A percentile compares a stretch with the other conserved stretches of the same genome.
phyloP scores from a whole-genome alignment of 2,329 filamentous ascomycete genomes.

The Dichotomopilus funicola region DNA sequence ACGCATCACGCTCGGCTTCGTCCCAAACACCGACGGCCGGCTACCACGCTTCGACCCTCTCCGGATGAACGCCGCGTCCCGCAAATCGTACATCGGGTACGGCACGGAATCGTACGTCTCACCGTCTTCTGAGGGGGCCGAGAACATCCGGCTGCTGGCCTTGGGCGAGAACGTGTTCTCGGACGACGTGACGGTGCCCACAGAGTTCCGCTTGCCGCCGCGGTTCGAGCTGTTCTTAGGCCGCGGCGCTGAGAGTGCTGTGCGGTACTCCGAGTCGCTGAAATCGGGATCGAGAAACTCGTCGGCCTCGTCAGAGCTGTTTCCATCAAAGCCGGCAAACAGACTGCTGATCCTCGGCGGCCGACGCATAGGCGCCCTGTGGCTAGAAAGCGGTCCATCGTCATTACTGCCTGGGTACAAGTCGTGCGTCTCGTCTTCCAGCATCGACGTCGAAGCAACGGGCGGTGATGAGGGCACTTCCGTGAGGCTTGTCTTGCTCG shows the following conservation, averaged over 20 bases:
- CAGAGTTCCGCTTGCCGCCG: constrained; percentile 38
- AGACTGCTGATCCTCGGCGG: constrained; percentile 74
- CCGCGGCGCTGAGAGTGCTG: constrained; percentile 57
- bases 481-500: constrained; percentile 38
- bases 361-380: constrained; percentile 55
- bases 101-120: constrained; percentile 16
- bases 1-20: constrained; percentile 59
- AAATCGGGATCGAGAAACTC: constrained; percentile 55
- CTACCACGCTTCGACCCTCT: constrained; percentile 21
- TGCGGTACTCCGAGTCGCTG: constrained; percentile 62
- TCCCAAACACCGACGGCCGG: constrained; percentile 29
- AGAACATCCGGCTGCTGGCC: constrained; percentile 22
- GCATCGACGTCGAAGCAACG: constrained; percentile 22
- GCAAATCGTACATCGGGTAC: constrained; percentile 17
- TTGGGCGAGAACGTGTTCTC: constrained; percentile 35
- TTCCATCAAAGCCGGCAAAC: constrained; percentile 77
- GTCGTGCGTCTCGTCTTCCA: constrained; percentile 46
- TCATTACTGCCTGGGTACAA: constrained; percentile 75
- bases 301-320: constrained; percentile 60
- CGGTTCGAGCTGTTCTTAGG: constrained; percentile 38
- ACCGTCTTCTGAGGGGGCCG: constrained; percentile 13
- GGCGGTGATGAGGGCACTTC: constrained; percentile 48
- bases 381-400: constrained; percentile 61
- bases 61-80: constrained; percentile 21
- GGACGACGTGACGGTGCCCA: constrained; percentile 36